These are phyloP conservation scores for Drechmeria coniospora DNA, from an alignment of 2,329 filamentous ascomycete species.

Conservation along the genomic window DNA sequence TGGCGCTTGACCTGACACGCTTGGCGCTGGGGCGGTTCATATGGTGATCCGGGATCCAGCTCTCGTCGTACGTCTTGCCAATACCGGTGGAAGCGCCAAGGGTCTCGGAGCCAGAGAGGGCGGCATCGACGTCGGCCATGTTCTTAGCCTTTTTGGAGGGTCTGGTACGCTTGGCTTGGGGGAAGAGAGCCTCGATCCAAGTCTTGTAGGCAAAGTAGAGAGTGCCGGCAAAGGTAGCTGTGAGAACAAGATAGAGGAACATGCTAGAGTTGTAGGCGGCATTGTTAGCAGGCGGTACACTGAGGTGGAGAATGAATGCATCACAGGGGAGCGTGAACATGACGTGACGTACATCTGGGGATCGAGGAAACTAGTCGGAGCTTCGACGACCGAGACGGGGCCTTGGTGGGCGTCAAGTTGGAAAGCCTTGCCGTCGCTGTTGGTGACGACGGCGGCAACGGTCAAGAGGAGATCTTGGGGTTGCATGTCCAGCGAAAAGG, in stretches of 20 bases:
- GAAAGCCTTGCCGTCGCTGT: conserved; percentile 52
- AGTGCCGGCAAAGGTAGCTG: conserved; percentile 60
- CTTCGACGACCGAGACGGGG: conserved; percentile 74
- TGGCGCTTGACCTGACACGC: conserved; percentile 45
- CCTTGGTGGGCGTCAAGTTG: conserved; percentile 69
- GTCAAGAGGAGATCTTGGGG: conserved; percentile 76
- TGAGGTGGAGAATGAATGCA: conserved; percentile 33
- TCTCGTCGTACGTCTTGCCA: conserved; percentile 68
- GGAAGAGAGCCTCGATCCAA: conserved; percentile 92
- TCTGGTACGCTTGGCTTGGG: conserved; percentile 62
- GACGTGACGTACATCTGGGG: conserved; percentile 67
- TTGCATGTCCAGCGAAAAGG: conserved; percentile 80
- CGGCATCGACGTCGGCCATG: conserved; percentile 42
- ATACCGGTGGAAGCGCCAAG: conserved; percentile 52
- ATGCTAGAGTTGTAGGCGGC: conserved; percentile 43
- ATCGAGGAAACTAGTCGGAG: conserved; percentile 81
- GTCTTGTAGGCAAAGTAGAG: conserved; percentile 97
- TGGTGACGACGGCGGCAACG: conserved; percentile 58
- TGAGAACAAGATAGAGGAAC: conserved; percentile 91
- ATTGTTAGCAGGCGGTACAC: too few relatives aligned
- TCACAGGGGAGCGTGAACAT: background rate
- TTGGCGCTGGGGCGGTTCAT: conserved; percentile 68
- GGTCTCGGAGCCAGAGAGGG: conserved; percentile 55
- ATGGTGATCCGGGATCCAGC: conserved; percentile 85
- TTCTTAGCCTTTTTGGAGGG: conserved; percentile 51